Evolutionary conservation across 2,329 filamentous ascomycete genomes (phyloP).

Genomic region (Helotiales sp.): DNA sequence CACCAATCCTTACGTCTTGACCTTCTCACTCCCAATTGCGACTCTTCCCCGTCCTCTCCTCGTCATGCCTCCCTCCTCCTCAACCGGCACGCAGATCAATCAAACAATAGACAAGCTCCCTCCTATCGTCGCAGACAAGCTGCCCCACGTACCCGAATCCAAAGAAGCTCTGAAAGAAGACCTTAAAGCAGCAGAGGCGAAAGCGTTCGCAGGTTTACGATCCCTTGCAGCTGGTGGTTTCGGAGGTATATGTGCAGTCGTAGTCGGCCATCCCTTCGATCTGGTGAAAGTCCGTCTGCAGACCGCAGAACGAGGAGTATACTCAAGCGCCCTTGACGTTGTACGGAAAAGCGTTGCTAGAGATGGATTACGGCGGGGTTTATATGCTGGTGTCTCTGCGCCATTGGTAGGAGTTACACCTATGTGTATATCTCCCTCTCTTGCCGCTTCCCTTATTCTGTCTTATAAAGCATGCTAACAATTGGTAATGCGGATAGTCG

Average conservation of each 20-base stretch:
- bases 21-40: too few species aligned
- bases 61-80: slow-evolving; percentile 29
- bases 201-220: slow-evolving; percentile 62
- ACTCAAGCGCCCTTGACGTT: slow-evolving; percentile 87
- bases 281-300: slow-evolving; percentile 97
- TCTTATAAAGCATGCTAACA: too few species aligned
- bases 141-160: slow-evolving; percentile 36
- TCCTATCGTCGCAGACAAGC: slow-evolving; percentile 26
- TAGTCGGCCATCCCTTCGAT: slow-evolving; percentile 96
- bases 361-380: slow-evolving; percentile 75
- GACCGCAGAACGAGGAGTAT: slow-evolving; percentile 92
- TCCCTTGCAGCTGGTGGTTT: slow-evolving; percentile 89
- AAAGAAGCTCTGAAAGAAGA: slow-evolving; percentile 36
- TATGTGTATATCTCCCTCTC: slow-evolving; percentile 81
- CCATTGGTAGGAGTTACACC: slow-evolving; percentile 94
- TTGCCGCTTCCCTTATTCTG: background rate
- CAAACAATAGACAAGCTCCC: slow-evolving; percentile 31
- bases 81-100: slow-evolving; percentile 29
- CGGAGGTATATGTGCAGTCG: slow-evolving; percentile 88
- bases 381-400: slow-evolving; percentile 97
- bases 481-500: too few species aligned
- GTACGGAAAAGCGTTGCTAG: slow-evolving; percentile 84
- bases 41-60: slow-evolving; percentile 4
- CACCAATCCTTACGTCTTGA: too few species aligned
- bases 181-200: slow-evolving; percentile 28